Evolutionary conservation across 306 rosid species (phyloP).

Genomic region (Lablab purpureus): DNA sequence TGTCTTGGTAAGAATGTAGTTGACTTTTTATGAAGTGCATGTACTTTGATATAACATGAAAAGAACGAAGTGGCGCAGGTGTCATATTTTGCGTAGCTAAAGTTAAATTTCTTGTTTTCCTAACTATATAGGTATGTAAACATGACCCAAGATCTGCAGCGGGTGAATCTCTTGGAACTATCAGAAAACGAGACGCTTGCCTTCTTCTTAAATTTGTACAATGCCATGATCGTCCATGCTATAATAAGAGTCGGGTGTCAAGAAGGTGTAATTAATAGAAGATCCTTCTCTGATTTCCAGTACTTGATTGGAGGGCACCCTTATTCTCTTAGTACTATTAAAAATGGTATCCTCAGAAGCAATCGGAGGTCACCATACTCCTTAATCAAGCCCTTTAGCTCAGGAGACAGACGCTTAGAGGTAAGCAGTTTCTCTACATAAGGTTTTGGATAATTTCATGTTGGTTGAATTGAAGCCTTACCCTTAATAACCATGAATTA

Average conservation of each 20-base stretch:
- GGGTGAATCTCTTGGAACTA: constrained; percentile 70
- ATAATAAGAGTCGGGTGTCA: constrained; percentile 72
- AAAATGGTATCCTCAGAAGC: constrained; percentile 84
- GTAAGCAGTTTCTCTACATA: constrained; percentile 48
- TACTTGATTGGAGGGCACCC: constrained; percentile 88
- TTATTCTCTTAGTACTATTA: constrained; percentile 67
- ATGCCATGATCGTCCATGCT: constrained; percentile 92
- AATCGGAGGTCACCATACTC: constrained; percentile 87
- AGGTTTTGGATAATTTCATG: neutral
- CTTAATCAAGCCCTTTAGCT: constrained; percentile 71
- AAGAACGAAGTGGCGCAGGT: neutral
- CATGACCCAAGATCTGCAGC: constrained; percentile 79
- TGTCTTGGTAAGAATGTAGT: neutral
- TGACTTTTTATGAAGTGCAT: constrained; percentile 5
- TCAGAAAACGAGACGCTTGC: constrained; percentile 75
- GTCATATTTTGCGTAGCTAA: neutral
- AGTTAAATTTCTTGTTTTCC: constrained; percentile 16
- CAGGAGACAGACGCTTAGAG: constrained; percentile 73
- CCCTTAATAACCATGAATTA: neutral
- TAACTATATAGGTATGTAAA: constrained; percentile 74
- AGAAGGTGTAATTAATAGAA: constrained; percentile 74
- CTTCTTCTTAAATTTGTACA: constrained; percentile 83
- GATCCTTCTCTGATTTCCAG: constrained; percentile 76
- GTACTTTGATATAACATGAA: constrained; percentile 6
- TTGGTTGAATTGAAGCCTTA: neutral